Evolutionary conservation across 495 filamentous ascomycete species (phyloP).

Genomic region (Elaphomyces granulatus): DNA sequence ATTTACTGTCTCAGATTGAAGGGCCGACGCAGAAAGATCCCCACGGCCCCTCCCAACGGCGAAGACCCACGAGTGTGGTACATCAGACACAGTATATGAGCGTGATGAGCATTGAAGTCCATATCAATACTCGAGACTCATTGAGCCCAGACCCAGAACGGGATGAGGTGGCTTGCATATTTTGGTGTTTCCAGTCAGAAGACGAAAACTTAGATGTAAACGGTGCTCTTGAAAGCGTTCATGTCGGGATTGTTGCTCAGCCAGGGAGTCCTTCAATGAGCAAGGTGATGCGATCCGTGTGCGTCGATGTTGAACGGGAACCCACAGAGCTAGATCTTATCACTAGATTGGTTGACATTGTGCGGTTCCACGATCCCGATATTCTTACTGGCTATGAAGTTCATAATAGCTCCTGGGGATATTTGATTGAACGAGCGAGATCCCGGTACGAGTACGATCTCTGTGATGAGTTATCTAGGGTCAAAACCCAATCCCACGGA

Average conservation of each 20-base stretch:
- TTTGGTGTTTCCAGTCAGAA: constrained; percentile 79
- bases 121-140: constrained; percentile 73
- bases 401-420: constrained; percentile 87
- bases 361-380: constrained; percentile 73
- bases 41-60: constrained; percentile 70
- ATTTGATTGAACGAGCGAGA: constrained; percentile 78
- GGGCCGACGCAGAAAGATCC: constrained; percentile 76
- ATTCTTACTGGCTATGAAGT: constrained; percentile 94
- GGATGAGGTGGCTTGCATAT: constrained; percentile 79
- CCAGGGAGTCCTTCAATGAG: constrained; percentile 11
- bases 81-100: constrained; percentile 93
- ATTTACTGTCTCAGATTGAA: constrained; percentile 68
- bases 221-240: constrained; percentile 35
- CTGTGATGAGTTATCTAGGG: constrained; percentile 77
- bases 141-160: constrained; percentile 76
- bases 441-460: constrained; percentile 80
- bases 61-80: constrained; percentile 57
- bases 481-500: constrained; percentile 67
- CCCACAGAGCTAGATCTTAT: constrained; percentile 70
- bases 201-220: constrained; percentile 41
- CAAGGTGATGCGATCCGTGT: constrained; percentile 33
- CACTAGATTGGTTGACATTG: constrained; percentile 69
- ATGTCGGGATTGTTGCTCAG: constrained; percentile 48
- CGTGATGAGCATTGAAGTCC: constrained; percentile 89
- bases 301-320: constrained; percentile 56